Base-by-base conservation (phyloP, 1,284 basidiomycete species). In the Sporisorium sorghi region DNA sequence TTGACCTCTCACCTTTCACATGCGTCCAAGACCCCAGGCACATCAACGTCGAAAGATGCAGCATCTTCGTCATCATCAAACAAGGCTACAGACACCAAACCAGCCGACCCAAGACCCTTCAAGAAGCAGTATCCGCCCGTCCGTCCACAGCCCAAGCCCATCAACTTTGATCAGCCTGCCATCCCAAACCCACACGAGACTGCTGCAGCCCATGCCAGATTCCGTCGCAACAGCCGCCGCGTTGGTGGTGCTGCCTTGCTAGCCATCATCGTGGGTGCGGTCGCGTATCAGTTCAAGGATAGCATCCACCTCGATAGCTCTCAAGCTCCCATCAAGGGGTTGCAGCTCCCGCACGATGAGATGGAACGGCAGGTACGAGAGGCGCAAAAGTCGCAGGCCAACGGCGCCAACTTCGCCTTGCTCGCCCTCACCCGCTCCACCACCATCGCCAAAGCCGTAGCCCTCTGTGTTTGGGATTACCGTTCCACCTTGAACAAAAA, bases 401-500 rank as follows among this genome's bases (percentile, higher is more conserved):
- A 61, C 37, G 53, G 61, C 19, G 33, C 67, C 57, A 75, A 70
- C 54, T 80, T 83, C 26, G 76, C 79, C 28, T 40, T 83, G 6
- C 55, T 83, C 4, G 73, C 82, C 5, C 54, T 83, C 11, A 69
- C 58, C n/a, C 68, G 81, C 11, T 83, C 80, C 35, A 77, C 82
- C 26, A 78, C 74, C 33, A 84, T 84, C 35, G 77, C 79, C 57
- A 81, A 78, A 56, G 83, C 83, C 10, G 83, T 82, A 6, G 78
- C 71, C 1, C 76, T 83, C n/a, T 82, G 80, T 63, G 68, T 83
- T 32, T 81, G 78, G 78, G 83, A 84, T 63, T 84, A 84, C 58
- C 79, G 83, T 15, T 74, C 74, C 42, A 78, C 76, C 3, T 66
- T 84, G 23, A 73, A 73, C 60, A 73, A 69, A 6, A 76, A 73